Evolutionary conservation across 495 filamentous ascomycete species (phyloP).

Genomic region (Aspergillus conjunctus): DNA sequence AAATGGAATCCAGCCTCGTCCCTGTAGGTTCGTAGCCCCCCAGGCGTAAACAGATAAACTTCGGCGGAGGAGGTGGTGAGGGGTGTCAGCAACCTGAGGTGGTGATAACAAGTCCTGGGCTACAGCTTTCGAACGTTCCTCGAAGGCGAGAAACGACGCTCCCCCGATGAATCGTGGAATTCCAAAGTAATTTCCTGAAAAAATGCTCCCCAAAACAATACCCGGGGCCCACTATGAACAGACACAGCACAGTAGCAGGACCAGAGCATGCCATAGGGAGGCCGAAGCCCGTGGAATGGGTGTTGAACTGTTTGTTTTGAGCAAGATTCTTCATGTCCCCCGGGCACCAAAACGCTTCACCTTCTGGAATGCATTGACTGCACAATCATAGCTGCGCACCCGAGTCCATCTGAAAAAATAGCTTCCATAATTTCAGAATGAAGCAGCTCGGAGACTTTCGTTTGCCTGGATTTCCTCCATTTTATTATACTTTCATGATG

Average conservation of each 20-base stretch:
- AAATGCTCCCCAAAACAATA: constrained; percentile 20
- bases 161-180: constrained; percentile 4
- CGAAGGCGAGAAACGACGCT: background rate
- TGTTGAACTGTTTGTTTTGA: constrained; percentile 26
- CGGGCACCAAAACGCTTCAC: constrained; percentile 16
- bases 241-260: background rate
- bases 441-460: no score
- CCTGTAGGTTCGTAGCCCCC: constrained; percentile 9
- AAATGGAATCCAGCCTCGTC: background rate
- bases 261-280: constrained; percentile 19
- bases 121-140: background rate
- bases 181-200: constrained; percentile 16
- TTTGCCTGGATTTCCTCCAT: no score
- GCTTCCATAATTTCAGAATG: background rate
- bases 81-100: background rate
- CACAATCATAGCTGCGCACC: constrained; percentile 7
- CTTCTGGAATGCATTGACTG: constrained; percentile 17
- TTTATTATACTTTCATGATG: no score
- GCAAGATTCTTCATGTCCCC: constrained; percentile 24
- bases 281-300: constrained; percentile 24
- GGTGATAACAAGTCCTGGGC: background rate
- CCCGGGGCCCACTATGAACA: constrained; percentile 5
- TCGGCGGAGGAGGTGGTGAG: background rate
- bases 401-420: background rate
- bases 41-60: constrained; percentile 3